Conservation (phyloP, 2,329 filamentous ascomycete genomes). For the Microcyclosporella mali region DNA sequence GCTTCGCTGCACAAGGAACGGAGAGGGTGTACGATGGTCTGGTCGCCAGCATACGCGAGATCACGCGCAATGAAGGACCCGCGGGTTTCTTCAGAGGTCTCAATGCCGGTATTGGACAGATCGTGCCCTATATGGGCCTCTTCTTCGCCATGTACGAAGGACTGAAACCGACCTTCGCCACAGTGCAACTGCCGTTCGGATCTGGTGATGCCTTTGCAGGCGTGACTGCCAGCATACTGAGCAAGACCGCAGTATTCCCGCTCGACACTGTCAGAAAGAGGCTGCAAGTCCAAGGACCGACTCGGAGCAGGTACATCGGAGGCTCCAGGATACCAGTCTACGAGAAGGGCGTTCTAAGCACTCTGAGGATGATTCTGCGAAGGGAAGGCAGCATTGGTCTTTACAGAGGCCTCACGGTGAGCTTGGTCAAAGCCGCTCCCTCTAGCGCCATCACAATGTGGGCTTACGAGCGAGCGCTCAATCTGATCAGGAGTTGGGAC, state of each 20-base stretch:
- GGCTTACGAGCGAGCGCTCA: slow-evolving; percentile 79
- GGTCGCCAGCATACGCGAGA: slow-evolving; percentile 61
- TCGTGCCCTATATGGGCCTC: slow-evolving; percentile 92
- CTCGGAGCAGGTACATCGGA: slow-evolving; percentile 63
- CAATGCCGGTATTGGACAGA: slow-evolving; percentile 73
- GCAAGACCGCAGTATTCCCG: slow-evolving; percentile 88
- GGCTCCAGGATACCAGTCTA: slow-evolving; percentile 78
- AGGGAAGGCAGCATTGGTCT: slow-evolving; percentile 72
- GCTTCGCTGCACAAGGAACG: slow-evolving; percentile 90
- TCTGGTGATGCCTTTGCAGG: slow-evolving; percentile 80
- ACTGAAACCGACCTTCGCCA: slow-evolving; percentile 45
- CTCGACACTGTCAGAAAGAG: slow-evolving; percentile 88
- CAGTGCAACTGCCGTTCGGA: slow-evolving; percentile 55
- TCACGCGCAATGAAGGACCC: slow-evolving; percentile 66
- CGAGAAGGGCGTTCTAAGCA: slow-evolving; percentile 56
- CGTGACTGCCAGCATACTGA: slow-evolving; percentile 67
- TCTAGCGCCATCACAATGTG: slow-evolving; percentile 88
- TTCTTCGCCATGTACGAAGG: slow-evolving; percentile 90
- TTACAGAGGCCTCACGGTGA: slow-evolving; percentile 83
- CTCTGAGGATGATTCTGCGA: slow-evolving; percentile 61
- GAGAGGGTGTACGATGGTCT: slow-evolving; percentile 74
- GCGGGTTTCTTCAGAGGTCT: slow-evolving; percentile 84
- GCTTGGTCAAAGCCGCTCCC: slow-evolving; percentile 89
- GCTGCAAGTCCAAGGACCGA: slow-evolving; percentile 91
- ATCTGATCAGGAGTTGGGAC: slow-evolving; percentile 17